A percentile compares a stretch with the other conserved stretches of the same genome.
Evolutionary conservation across 1,139 yeast species (phyloP).

Genomic region (Meyerozyma guilliermondii): DNA sequence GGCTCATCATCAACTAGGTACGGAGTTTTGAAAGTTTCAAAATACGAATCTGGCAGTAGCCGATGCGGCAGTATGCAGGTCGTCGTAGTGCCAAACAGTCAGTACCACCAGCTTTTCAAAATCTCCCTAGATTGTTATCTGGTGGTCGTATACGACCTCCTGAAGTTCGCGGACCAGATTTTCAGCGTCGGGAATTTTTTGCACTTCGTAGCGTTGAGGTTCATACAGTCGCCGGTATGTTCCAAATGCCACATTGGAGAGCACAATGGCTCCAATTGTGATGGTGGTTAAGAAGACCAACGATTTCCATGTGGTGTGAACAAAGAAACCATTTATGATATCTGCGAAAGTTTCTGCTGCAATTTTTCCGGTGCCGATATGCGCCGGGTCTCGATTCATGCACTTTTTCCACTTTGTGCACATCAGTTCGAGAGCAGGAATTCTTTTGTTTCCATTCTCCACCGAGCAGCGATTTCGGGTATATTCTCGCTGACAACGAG

Average conservation of each 20-base stretch:
- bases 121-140: too few species aligned
- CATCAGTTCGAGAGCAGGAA: slow-evolving; percentile 69
- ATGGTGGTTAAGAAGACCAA: slow-evolving; percentile 43
- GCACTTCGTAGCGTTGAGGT: not conserved
- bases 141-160: not conserved
- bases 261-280: slow-evolving; percentile 38
- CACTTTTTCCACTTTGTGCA: slow-evolving; percentile 80
- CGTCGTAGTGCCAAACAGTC: too few species aligned
- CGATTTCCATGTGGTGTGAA: slow-evolving; percentile 73
- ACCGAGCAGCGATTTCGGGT: slow-evolving; percentile 60
- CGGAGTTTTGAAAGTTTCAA: too few species aligned
- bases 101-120: too few species aligned
- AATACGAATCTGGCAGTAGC: too few species aligned
- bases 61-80: not conserved
- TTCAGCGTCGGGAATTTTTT: too few species aligned
- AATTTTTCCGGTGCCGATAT: slow-evolving; percentile 70
- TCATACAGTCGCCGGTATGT: slow-evolving; percentile 15
- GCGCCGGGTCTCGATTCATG: slow-evolving; percentile 79
- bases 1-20: not conserved
- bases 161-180: not conserved
- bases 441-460: slow-evolving; percentile 31
- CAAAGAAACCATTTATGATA: slow-evolving; percentile 70
- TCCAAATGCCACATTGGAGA: slow-evolving; percentile 40
- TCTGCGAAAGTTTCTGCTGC: slow-evolving; percentile 83
- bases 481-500: slow-evolving; percentile 67